phyloP scores from a whole-genome alignment of 208 protist genomes.

The Leishmania amazonensis region DNA sequence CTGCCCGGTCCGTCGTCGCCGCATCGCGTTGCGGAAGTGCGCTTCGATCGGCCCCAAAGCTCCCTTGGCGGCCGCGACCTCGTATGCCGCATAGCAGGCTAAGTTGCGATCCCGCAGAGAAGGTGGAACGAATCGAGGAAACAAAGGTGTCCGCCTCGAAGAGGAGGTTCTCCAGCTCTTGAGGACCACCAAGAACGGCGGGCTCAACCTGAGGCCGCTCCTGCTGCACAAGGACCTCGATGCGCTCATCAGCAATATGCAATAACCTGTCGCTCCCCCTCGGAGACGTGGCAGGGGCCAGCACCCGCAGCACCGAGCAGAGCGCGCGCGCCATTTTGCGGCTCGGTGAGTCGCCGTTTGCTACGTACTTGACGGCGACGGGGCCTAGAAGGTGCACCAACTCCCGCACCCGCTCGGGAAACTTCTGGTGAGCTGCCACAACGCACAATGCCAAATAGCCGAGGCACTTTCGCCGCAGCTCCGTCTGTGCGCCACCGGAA shows the following conservation, averaged over 20 bases:
- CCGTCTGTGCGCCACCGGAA: constrained; percentile 64
- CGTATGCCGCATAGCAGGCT: constrained; percentile 6
- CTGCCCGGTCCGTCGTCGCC: not conserved
- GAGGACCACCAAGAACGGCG: constrained; percentile 38
- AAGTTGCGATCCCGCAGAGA: constrained; percentile 20
- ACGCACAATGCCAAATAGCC: constrained; percentile 79
- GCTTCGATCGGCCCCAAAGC: not conserved
- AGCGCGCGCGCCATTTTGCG: constrained; percentile 84
- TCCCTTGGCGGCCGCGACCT: not conserved
- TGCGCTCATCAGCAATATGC: constrained; percentile 44
- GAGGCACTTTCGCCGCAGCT: constrained; percentile 79
- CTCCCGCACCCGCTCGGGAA: constrained; percentile 14
- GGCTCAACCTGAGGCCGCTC: constrained; percentile 49
- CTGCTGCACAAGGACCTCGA: constrained; percentile 55
- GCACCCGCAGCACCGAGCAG: constrained; percentile 58
- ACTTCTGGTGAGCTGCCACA: constrained; percentile 30
- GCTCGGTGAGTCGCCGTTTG: constrained; percentile 67
- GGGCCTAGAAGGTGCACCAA: constrained; percentile 17
- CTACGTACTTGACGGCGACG: constrained; percentile 51
- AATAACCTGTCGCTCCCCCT: constrained; percentile 13
- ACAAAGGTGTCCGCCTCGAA: constrained; percentile 62
- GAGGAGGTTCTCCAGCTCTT: constrained; percentile 46
- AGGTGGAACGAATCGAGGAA: constrained; percentile 45
- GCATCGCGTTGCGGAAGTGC: not conserved
- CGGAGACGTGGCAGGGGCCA: constrained; percentile 11